Conservation (phyloP, 2,329 filamentous ascomycete genomes). For the Penicillium janthinellum region DNA sequence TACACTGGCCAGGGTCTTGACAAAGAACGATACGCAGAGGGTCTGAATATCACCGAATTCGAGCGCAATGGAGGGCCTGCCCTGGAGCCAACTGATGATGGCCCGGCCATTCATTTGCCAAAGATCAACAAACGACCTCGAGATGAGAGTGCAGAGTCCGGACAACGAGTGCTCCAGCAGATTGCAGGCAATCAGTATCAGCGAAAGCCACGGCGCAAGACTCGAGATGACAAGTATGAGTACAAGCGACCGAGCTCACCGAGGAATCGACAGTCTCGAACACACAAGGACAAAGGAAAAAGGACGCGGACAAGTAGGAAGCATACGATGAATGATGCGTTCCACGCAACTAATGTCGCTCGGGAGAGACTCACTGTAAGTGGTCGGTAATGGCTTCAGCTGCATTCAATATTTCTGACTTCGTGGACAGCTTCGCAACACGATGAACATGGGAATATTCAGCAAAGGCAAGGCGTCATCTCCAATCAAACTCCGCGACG, state of each 20-base stretch:
- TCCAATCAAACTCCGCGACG: slow-evolving; percentile 25
- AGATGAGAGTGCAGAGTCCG: neutral
- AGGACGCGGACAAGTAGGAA: slow-evolving; percentile 27
- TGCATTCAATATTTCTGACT: neutral
- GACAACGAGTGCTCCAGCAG: neutral
- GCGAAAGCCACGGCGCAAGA: slow-evolving; percentile 58
- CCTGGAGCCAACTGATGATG: neutral
- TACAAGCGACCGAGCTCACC: slow-evolving; percentile 31
- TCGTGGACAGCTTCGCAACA: slow-evolving; percentile 26
- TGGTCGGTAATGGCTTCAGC: neutral
- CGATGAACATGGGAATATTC: slow-evolving; percentile 36
- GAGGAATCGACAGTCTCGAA: slow-evolving; percentile 1
- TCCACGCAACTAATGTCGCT: slow-evolving; percentile 57
- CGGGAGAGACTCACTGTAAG: slow-evolving; percentile 57
- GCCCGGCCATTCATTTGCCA: neutral
- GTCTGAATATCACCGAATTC: neutral
- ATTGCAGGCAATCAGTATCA: slow-evolving; percentile 41
- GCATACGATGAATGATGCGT: slow-evolving; percentile 56
- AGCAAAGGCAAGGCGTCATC: slow-evolving; percentile 40
- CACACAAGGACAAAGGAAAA: slow-evolving; percentile 28
- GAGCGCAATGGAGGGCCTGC: neutral
- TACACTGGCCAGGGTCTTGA: neutral
- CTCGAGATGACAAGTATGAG: slow-evolving; percentile 59
- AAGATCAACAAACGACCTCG: neutral
- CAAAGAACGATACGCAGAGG: neutral